These are phyloP conservation scores for Moesziomyces globuligerus DNA, from an alignment of 1,284 basidiomycete genomes.

Conservation along the genomic window DNA sequence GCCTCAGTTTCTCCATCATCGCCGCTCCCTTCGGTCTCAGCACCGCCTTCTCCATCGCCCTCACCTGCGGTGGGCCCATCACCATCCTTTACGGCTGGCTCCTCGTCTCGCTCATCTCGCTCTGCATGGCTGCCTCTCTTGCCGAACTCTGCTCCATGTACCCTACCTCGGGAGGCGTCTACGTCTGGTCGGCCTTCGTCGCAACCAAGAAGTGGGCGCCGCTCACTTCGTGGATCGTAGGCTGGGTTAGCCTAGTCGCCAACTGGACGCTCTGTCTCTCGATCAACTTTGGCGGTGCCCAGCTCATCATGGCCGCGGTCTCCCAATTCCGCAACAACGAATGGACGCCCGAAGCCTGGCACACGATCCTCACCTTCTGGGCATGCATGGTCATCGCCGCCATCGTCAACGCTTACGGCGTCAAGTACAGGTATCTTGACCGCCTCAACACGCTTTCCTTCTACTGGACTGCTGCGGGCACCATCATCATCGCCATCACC, in stretches of 20 bases:
- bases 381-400: constrained; percentile 67
- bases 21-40: constrained; percentile 69
- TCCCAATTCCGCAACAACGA: constrained; percentile 66
- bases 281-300: constrained; percentile 70
- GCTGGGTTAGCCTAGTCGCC: constrained; percentile 70
- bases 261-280: constrained; percentile 70
- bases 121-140: constrained; percentile 69
- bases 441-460: constrained; percentile 67
- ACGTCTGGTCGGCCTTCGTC: constrained; percentile 70
- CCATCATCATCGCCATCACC: constrained; percentile 69
- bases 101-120: constrained; percentile 69
- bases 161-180: constrained; percentile 70
- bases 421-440: constrained; percentile 54
- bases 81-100: constrained; percentile 70
- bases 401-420: constrained; percentile 63
- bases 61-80: constrained; percentile 68
- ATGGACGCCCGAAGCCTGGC: constrained; percentile 56
- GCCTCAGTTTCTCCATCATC: constrained; percentile 69
- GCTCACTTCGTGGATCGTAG: constrained; percentile 69
- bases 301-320: constrained; percentile 70
- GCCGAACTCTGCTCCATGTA: constrained; percentile 70
- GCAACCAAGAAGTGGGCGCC: constrained; percentile 69
- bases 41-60: constrained; percentile 69
- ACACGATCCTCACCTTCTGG: constrained; percentile 69
- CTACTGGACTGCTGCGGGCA: constrained; percentile 69